Evolutionary conservation across 805 yeast genomes (phyloP), one percentile per base, ranked within the genome.

Genomic region (Diddensiella santjacobensis): DNA sequence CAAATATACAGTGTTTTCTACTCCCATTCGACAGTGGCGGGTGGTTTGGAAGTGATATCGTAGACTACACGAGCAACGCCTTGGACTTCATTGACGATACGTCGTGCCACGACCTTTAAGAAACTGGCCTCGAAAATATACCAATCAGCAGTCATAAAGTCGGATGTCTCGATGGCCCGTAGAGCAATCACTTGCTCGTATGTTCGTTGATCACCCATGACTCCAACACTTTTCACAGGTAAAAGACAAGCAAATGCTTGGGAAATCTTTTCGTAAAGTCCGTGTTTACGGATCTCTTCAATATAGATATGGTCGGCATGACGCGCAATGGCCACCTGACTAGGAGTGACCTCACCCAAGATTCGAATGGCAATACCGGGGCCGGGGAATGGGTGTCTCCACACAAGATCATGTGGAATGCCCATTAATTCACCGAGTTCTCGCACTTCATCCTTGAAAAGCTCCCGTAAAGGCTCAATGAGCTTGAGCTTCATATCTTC

Each of bases 361-460:
- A 93, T 95, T 73, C 99, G 84, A 69, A 93, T 93, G 60, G 97
- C 99, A 66, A 93, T 86, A 75, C 99, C 99, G 68, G 99, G 99
- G 68, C 99, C 99, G 62, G 99, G 99, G 95, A 93, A 93, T 49
- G 99, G 99, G 69, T 93, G 99, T 78, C 99, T 87, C 98, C 98
- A 91, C 58, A 93, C 98, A 60, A 93, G 79, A 61, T 93, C 98
- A 65, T 87, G 93, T 30, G 97, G 95, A 61, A 93, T 91, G 44
- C 96, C 96, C 73, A 93, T 74, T 46, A 93, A 72, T 74, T 88
- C 87, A 72, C 99, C 99, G 59, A 93, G 76, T 61, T 84, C 87
- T 72, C 99, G 88, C 50, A 93, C 99, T 78, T 93, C 99, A 70
- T 93, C 99, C 74, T 93, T 93, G 80, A 93, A 93, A 64, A 93